Evolutionary conservation across 2,329 filamentous ascomycete genomes (phyloP).

Genomic region (Nannizzia gypsea): DNA sequence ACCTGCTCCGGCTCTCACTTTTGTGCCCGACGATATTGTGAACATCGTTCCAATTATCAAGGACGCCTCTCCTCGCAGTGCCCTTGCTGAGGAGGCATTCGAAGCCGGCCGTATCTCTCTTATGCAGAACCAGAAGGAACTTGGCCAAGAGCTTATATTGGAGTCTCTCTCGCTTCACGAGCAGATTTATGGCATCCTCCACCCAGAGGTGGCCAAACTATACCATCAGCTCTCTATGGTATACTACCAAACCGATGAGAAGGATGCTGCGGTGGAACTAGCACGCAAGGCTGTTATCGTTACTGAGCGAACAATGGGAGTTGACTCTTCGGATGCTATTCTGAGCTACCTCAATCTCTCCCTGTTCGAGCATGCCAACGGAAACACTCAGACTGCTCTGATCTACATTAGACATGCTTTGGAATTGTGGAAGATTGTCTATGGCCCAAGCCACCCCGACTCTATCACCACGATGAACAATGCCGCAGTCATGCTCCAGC

Average conservation of each 20-base stretch:
- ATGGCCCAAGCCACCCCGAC: constrained; percentile 85
- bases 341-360: constrained; percentile 93
- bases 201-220: constrained; percentile 87
- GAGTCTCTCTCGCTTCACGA: constrained; percentile 93
- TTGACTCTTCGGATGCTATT: constrained; percentile 88
- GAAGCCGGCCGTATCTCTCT: constrained; percentile 96
- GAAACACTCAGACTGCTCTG: constrained; percentile 80
- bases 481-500: constrained; percentile 94
- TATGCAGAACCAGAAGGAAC: constrained; percentile 84
- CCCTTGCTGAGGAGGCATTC: constrained; percentile 85
- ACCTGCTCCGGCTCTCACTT: constrained; percentile 47
- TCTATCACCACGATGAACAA: constrained; percentile 99
- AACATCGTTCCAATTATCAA: constrained; percentile 93
- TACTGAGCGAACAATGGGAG: constrained; percentile 80
- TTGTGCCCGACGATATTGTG: constrained; percentile 72
- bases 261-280: constrained; percentile 86
- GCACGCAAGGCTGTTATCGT: constrained; percentile 95
- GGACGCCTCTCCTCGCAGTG: constrained; percentile 81
- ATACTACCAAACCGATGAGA: constrained; percentile 96
- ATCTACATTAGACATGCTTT: constrained; percentile 84
- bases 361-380: constrained; percentile 82
- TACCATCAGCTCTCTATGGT: constrained; percentile 93
- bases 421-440: constrained; percentile 93
- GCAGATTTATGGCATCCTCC: constrained; percentile 95
- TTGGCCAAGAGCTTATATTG: constrained; percentile 89